Evolutionary conservation across 176 grass and related monocot species (phyloP).

Genomic region (Aegilops longissima): DNA sequence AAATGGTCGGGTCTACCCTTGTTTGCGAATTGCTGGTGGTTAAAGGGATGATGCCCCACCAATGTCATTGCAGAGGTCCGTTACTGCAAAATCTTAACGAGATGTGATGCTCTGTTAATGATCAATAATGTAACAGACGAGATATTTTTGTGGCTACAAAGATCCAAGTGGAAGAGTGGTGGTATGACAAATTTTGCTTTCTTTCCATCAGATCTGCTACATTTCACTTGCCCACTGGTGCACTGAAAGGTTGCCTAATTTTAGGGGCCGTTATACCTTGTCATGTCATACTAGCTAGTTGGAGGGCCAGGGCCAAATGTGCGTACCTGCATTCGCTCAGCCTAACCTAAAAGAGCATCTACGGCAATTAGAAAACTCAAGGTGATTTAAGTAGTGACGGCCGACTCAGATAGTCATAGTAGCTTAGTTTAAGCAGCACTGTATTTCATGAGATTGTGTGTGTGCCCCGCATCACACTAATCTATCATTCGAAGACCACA

Average conservation of each 20-base stretch:
- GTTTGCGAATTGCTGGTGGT: background rate
- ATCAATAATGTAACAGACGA: background rate
- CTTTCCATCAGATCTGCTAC: constrained; percentile 5
- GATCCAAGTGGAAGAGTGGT: constrained; percentile 37
- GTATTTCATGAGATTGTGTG: background rate
- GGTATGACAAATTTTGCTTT: background rate
- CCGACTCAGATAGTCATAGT: background rate
- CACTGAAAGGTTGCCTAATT: constrained; percentile 21
- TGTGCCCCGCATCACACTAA: background rate
- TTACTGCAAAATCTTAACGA: background rate
- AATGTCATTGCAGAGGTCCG: background rate
- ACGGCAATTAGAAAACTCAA: background rate
- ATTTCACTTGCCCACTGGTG: constrained; percentile 23
- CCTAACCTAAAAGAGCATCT: background rate
- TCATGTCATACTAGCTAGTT: background rate
- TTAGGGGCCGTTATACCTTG: constrained; percentile 5
- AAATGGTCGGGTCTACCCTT: background rate
- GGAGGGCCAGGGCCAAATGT: background rate
- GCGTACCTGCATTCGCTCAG: background rate
- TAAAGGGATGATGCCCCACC: background rate
- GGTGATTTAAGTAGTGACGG: background rate
- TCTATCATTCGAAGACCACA: background rate
- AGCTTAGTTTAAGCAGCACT: background rate
- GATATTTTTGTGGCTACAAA: background rate
- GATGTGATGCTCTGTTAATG: background rate